Evolutionary conservation across 768 basidiomycete species (phyloP).

Genomic region (Tylopilus vinaceipallidus): DNA sequence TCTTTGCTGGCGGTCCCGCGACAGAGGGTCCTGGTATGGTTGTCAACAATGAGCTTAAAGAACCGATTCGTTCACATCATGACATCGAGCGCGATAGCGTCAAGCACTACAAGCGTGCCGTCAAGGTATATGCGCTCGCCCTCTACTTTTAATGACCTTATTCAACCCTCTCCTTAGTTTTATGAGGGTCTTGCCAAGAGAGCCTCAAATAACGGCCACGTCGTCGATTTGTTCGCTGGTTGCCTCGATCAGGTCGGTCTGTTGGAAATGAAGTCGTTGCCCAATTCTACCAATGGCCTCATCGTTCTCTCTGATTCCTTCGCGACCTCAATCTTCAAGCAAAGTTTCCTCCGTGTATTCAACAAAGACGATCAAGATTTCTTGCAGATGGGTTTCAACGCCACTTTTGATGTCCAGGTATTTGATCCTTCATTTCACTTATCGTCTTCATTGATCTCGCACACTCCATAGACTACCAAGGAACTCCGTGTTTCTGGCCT

Average conservation of each 20-base stretch:
- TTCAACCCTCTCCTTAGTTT: slow-evolving; percentile 54
- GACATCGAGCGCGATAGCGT: slow-evolving; percentile 96
- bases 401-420: slow-evolving; percentile 97
- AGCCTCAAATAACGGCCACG: slow-evolving; percentile 91
- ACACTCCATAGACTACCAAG: slow-evolving; percentile 78
- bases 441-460: background rate
- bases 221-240: slow-evolving; percentile 92
- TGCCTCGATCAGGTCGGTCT: slow-evolving; percentile 98
- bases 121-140: slow-evolving; percentile 61
- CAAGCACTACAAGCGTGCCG: slow-evolving; percentile 95
- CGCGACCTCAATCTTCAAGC: slow-evolving; percentile 97
- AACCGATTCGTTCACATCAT: slow-evolving; percentile 97
- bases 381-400: slow-evolving; percentile 97
- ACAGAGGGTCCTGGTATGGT: slow-evolving; percentile 98
- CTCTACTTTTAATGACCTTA: background rate
- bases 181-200: slow-evolving; percentile 94
- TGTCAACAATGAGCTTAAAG: slow-evolving; percentile 91
- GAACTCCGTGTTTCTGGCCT: slow-evolving; percentile 98
- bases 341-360: slow-evolving; percentile 91
- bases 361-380: slow-evolving; percentile 90
- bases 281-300: slow-evolving; percentile 95
- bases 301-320: slow-evolving; percentile 97
- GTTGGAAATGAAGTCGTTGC: slow-evolving; percentile 93
- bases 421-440: slow-evolving; percentile 4
- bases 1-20: slow-evolving; percentile 92